These are phyloP conservation scores for Lagenaria siceraria DNA, from an alignment of 306 rosid genomes.

Conservation along the genomic window DNA sequence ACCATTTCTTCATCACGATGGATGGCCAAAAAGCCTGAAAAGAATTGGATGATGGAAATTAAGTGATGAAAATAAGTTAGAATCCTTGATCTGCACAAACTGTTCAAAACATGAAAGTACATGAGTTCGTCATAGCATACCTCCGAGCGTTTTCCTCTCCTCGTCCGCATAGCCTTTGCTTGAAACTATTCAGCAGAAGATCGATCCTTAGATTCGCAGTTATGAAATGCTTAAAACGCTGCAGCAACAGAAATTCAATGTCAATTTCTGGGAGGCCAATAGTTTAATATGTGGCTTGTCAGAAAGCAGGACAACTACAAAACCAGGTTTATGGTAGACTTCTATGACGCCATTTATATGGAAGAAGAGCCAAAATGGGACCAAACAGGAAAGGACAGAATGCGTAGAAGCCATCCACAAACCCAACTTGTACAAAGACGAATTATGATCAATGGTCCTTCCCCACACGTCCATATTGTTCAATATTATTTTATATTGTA, in stretches of 20 bases:
- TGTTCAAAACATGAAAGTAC: not conserved
- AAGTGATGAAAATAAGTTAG: slow-evolving; percentile 6
- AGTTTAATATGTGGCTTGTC: slow-evolving; percentile 9
- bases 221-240: slow-evolving; percentile 33
- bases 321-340: slow-evolving; percentile 12
- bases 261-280: slow-evolving; percentile 5
- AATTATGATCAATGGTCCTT: slow-evolving; percentile 39
- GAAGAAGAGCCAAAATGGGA: slow-evolving; percentile 22
- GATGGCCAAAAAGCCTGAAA: slow-evolving; percentile 96
- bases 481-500: slow-evolving; percentile 10
- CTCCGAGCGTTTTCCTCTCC: slow-evolving; percentile 64
- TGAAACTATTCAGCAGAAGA: slow-evolving; percentile 17
- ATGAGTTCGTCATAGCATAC: slow-evolving; percentile 21
- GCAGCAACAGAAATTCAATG: slow-evolving; percentile 18
- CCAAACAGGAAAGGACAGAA: slow-evolving; percentile 41
- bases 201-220: slow-evolving; percentile 16
- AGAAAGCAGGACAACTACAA: slow-evolving; percentile 8
- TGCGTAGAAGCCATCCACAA: slow-evolving; percentile 34
- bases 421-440: slow-evolving; percentile 50
- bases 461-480: slow-evolving; percentile 25
- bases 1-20: slow-evolving; percentile 92
- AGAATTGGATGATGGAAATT: slow-evolving; percentile 12
- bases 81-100: slow-evolving; percentile 4
- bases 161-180: slow-evolving; percentile 44
- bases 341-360: slow-evolving; percentile 13